Evolutionary conservation across 108 stramenopile genomes (phyloP).

Genomic region (Stephanodiscus triporus): DNA sequence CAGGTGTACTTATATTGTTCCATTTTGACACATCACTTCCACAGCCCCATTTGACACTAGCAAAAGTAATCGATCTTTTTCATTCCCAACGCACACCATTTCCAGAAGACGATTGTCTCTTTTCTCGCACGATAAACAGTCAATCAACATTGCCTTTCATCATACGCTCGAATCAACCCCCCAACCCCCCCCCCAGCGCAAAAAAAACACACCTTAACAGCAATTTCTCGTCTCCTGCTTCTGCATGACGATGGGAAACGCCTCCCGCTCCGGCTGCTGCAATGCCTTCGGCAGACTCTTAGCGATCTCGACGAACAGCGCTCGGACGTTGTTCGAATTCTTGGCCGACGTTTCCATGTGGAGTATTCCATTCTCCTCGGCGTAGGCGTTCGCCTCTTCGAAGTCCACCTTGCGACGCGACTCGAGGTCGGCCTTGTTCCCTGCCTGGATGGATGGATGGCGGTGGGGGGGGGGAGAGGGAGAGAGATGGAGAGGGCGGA

Average conservation of each 20-base stretch:
- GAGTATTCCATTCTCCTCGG: slow-evolving; percentile 92
- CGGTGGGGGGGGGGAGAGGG: not conserved
- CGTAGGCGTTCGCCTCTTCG: slow-evolving; percentile 93
- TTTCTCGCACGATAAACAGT: no score
- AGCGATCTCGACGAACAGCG: slow-evolving; percentile 88
- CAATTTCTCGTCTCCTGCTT: slow-evolving; percentile 83
- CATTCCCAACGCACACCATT: no score
- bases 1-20: no score
- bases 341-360: slow-evolving; percentile 97
- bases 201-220: slow-evolving; percentile 81
- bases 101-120: no score
- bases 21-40: no score
- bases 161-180: not conserved
- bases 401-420: slow-evolving; percentile 88
- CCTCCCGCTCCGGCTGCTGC: slow-evolving; percentile 90
- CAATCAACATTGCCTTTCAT: not conserved
- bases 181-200: no score
- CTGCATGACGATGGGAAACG: slow-evolving; percentile 92
- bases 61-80: no score
- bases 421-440: slow-evolving; percentile 94
- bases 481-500: not conserved
- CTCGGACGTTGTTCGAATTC: slow-evolving; percentile 94
- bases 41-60: no score
- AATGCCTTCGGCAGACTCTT: slow-evolving; percentile 93
- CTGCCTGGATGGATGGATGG: slow-evolving; percentile 56